Evolutionary conservation across 2,329 filamentous ascomycete species (phyloP).

Genomic region (Aureobasidium sp.): DNA sequence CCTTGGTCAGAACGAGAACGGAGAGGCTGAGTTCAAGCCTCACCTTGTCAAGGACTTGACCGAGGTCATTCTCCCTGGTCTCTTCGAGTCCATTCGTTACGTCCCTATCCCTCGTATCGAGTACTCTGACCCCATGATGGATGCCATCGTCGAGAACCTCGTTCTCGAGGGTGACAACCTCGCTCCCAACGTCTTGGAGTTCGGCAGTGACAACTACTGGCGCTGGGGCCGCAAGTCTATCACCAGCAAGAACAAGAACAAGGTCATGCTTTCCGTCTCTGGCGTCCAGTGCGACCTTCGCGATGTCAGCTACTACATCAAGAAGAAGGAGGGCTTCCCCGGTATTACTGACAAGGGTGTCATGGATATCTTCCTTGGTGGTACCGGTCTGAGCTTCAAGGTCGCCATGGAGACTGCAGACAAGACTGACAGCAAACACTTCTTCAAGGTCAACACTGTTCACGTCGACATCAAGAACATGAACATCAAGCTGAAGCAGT

Average conservation of each 20-base stretch:
- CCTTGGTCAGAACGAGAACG: constrained; percentile 78
- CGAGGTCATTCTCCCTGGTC: constrained; percentile 74
- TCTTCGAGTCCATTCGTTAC: constrained; percentile 82
- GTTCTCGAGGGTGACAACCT: constrained; percentile 96
- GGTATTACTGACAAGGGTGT: constrained; percentile 80
- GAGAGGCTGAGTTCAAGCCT: constrained; percentile 84
- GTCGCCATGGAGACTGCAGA: constrained; percentile 79
- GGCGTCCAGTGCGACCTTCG: constrained; percentile 85
- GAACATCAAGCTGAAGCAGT: constrained; percentile 86
- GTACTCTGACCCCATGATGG: constrained; percentile 74
- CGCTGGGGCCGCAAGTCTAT: constrained; percentile 88
- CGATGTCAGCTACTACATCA: constrained; percentile 91
- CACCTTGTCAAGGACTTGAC: constrained; percentile 84
- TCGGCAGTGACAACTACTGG: constrained; percentile 89
- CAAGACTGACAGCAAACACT: constrained; percentile 66
- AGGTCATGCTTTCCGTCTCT: constrained; percentile 75
- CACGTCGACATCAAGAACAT: constrained; percentile 75
- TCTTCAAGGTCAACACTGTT: constrained; percentile 92
- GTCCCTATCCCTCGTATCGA: constrained; percentile 92
- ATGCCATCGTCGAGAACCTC: constrained; percentile 88
- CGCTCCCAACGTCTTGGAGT: constrained; percentile 83
- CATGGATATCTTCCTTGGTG: constrained; percentile 79
- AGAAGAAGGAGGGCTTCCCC: constrained; percentile 90
- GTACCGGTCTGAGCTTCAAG: constrained; percentile 84
- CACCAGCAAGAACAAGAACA: constrained; percentile 73